Conservation (phyloP, 1,139 yeast species). For the Candida pseudoviswanathii region DNA sequence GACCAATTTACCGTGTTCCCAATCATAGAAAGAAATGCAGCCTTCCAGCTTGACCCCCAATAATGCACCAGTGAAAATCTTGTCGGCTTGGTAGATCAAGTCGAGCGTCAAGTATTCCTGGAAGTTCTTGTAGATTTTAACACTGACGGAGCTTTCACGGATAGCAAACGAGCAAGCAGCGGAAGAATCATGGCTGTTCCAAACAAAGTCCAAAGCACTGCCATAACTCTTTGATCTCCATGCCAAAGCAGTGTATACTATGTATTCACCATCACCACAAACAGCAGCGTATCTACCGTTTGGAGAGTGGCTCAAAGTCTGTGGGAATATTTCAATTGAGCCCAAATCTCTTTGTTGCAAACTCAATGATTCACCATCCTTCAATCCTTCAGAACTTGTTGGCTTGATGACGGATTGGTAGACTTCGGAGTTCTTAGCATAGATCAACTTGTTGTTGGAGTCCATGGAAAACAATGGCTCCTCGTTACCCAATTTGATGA, state of each 20-base stretch:
- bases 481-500: constrained; percentile 87
- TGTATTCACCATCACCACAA: constrained; percentile 97
- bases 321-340: constrained; percentile 89
- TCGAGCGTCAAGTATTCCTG: constrained; percentile 72
- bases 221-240: constrained; percentile 98
- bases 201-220: constrained; percentile 84
- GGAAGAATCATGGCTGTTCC: constrained; percentile 78
- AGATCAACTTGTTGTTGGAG: constrained; percentile 84
- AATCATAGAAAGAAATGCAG: constrained; percentile 85
- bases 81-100: constrained; percentile 74
- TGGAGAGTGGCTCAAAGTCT: constrained; percentile 85
- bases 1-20: constrained; percentile 86
- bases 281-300: constrained; percentile 97
- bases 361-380: constrained; percentile 79
- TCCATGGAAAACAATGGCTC: constrained; percentile 96
- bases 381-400: constrained; percentile 57
- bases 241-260: constrained; percentile 93
- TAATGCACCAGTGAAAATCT: constrained; percentile 82
- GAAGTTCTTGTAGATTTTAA: constrained; percentile 80
- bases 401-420: constrained; percentile 81
- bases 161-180: constrained; percentile 81
- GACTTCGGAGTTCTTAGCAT: constrained; percentile 90
- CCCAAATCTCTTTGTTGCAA: constrained; percentile 89
- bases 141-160: constrained; percentile 65
- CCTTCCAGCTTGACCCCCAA: constrained; percentile 82